Evolutionary conservation across 352 stramenopile genomes (phyloP), one percentile per base, ranked within the genome.

Genomic region (Phytopythium ostracodes): DNA sequence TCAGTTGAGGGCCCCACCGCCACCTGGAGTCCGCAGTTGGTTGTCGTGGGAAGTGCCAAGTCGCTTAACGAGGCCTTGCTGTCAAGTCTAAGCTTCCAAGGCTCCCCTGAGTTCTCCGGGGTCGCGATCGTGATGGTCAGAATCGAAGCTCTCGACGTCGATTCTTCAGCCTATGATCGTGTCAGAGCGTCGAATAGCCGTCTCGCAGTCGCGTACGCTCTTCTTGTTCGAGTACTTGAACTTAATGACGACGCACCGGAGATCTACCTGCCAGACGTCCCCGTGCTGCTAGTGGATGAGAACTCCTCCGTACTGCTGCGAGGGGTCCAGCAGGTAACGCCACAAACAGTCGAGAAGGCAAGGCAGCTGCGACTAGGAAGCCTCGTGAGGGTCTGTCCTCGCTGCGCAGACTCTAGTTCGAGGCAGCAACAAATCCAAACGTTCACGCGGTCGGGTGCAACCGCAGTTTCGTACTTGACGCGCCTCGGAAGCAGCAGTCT

Each of bases 241-340:
- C 25, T 62, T 24, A 54, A 75, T 3, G 79, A 80, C 51, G 66
- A 79, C 40, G 67, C 64, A 2, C 75, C 78, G 43, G 56, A 79
- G 56, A 73, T 87, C 49, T 35, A 72, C 22, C 24, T 80, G 14
- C 76, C 81, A 7, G 57, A 60, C 4, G 54, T 77, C 29, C 64
- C 74, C 27, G 49, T 71, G 33, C 63, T 87, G 42, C 56, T 69
- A n/a, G 67, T 88, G 6, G 68, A 77, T 14, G 77, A 88, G 47
- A 62, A 60, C 53, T 62, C 38, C 11, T 73, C 70, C 0, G 55
- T 85, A 40, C 49, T 89, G 2, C 62, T 89, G 24, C 63, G 64
- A 24, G 80, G 80, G 11, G 76, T 76, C 7, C 72, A 69, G 15
- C 56, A 52, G 0, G 22, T 73, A 42, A 52, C 55, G 27, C 7